Percentiles rank a stretch among this genome's conserved stretches.
Evolutionary conservation across 306 rosid genomes (phyloP).

Genomic region (Lotus japonicus): DNA sequence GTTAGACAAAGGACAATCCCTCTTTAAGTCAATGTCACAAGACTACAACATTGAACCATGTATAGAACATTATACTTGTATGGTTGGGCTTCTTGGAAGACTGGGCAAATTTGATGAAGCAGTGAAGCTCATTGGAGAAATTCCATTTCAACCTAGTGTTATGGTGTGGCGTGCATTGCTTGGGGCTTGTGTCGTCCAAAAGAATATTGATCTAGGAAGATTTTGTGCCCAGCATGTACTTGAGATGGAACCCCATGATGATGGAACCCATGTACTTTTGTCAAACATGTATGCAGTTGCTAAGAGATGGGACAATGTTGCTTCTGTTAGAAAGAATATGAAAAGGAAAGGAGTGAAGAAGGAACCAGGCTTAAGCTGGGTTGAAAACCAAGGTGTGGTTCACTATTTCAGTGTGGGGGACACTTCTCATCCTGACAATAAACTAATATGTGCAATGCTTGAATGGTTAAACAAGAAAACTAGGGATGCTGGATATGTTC

Average conservation of each 20-base stretch:
- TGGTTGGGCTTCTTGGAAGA: slow-evolving; percentile 38
- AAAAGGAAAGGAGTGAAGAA: slow-evolving; percentile 21
- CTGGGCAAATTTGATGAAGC: slow-evolving; percentile 29
- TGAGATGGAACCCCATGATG: slow-evolving; percentile 33
- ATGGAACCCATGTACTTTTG: slow-evolving; percentile 26
- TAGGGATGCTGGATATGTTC: slow-evolving; percentile 24
- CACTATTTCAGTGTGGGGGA: slow-evolving; percentile 31
- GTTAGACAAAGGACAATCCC: slow-evolving; percentile 20
- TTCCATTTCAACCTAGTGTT: slow-evolving; percentile 27
- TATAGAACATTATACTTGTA: slow-evolving; percentile 31
- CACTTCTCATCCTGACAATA: slow-evolving; percentile 24
- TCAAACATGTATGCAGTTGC: slow-evolving; percentile 35
- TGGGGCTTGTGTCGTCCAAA: slow-evolving; percentile 32
- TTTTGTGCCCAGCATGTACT: slow-evolving; percentile 31
- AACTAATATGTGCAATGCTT: slow-evolving; percentile 24
- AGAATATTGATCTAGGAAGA: slow-evolving; percentile 26
- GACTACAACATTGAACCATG: slow-evolving; percentile 25
- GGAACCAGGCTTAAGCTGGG: slow-evolving; percentile 32
- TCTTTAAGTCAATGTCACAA: slow-evolving; percentile 27
- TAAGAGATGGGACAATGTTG: slow-evolving; percentile 27
- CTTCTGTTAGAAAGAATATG: slow-evolving; percentile 30
- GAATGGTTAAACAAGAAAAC: slow-evolving; percentile 33
- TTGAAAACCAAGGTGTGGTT: slow-evolving; percentile 31
- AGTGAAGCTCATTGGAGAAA: slow-evolving; percentile 22
- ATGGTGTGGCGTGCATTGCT: slow-evolving; percentile 36